Conservation (phyloP, 495 filamentous ascomycete species). For the Elaphomyces granulatus region DNA sequence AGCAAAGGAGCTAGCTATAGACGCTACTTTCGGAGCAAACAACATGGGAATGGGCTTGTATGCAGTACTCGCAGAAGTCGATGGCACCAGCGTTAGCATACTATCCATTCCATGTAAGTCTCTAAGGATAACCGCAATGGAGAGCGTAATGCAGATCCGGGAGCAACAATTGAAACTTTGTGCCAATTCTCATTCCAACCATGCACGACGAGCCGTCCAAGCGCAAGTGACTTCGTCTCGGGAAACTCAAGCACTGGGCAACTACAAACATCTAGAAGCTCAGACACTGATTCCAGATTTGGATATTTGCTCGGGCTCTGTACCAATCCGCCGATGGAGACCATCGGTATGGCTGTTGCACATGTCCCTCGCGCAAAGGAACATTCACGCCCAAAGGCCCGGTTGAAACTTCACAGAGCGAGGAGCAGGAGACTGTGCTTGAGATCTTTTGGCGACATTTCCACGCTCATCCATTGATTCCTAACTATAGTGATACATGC, state of each 20-base stretch:
- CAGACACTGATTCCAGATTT: not conserved
- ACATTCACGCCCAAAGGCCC: not conserved
- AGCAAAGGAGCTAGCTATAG: constrained; percentile 3
- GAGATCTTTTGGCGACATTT: not conserved
- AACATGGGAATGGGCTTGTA: constrained; percentile 1
- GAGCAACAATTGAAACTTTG: not conserved
- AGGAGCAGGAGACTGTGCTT: not conserved
- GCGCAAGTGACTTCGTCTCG: not conserved
- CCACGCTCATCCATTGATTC: not conserved
- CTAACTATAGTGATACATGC: not conserved
- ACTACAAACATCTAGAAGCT: not conserved
- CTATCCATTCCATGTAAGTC: not conserved
- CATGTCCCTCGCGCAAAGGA: not conserved
- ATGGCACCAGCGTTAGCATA: constrained; percentile 1
- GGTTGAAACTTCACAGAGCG: not conserved
- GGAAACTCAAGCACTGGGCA: too few relatives aligned
- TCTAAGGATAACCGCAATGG: not conserved
- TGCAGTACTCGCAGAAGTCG: constrained; percentile 1
- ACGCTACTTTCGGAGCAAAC: constrained; percentile 2
- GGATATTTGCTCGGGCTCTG: not conserved
- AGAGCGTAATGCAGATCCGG: not conserved
- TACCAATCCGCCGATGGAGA: not conserved
- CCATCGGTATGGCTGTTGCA: not conserved
- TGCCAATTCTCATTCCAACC: not conserved
- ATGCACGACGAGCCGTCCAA: not conserved